phyloP scores from a whole-genome alignment of 129 eudicot species.

The Solidago caesia region DNA sequence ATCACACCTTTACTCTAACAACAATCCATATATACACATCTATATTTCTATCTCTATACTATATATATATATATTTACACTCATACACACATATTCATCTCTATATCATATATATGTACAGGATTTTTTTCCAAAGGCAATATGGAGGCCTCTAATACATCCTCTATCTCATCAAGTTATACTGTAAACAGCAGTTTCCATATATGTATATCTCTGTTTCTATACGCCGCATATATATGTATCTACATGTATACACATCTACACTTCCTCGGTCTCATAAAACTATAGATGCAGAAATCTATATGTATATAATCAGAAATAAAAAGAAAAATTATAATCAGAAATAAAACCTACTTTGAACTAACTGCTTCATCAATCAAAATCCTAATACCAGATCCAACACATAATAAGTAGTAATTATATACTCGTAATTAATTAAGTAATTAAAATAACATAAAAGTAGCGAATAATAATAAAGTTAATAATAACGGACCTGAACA shows the following conservation, averaged over 20 bases:
- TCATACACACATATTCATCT: neutral
- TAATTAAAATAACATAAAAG: neutral
- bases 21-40: neutral
- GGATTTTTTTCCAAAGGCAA: too few relatives aligned
- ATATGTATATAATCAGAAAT: too few relatives aligned
- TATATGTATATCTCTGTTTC: too few relatives aligned
- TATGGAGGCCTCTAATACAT: too few relatives aligned
- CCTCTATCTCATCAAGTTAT: neutral
- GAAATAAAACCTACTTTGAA: neutral
- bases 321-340: too few relatives aligned
- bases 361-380: neutral
- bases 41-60: neutral
- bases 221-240: neutral
- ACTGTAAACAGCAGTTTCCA: too few relatives aligned
- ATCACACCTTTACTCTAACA: slow-evolving; percentile 8
- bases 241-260: neutral
- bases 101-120: too few relatives aligned
- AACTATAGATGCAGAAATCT: neutral
- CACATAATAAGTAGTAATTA: too few relatives aligned
- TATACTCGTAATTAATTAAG: neutral
- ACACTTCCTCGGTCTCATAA: too few relatives aligned
- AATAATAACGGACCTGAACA: slow-evolving; percentile 40
- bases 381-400: neutral
- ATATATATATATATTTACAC: neutral
- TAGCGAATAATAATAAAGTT: neutral